Percentiles rank a stretch among this genome's conserved stretches.
phyloP scores from a whole-genome alignment of 169 alveolate genomes.

The Eimeria praecox region DNA sequence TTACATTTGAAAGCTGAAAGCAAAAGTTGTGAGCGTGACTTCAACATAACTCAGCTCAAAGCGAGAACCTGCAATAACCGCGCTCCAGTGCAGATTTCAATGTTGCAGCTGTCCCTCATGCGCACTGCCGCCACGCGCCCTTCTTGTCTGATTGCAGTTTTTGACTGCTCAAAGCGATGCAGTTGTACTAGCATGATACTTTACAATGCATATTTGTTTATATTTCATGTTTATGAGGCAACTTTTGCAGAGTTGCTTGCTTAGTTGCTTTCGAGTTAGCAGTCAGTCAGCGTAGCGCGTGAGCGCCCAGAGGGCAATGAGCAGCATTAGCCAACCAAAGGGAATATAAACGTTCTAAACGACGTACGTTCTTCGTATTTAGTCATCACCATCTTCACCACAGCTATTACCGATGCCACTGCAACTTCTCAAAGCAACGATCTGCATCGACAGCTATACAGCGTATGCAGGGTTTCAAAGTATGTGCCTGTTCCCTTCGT shows the following conservation, averaged over 20 bases:
- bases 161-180: not conserved
- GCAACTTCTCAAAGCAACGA: not conserved
- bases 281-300: not conserved
- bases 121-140: not conserved
- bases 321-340: not conserved
- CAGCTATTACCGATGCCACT: too few relatives aligned
- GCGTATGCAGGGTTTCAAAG: too few relatives aligned
- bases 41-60: not conserved
- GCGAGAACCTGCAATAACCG: not conserved
- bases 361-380: not conserved
- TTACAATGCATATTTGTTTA: not conserved
- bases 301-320: not conserved
- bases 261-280: not conserved
- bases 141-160: not conserved
- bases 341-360: not conserved
- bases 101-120: not conserved
- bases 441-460: not conserved
- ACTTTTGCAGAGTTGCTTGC: not conserved
- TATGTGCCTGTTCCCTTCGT: not conserved
- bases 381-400: not conserved
- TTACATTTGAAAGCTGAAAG: not conserved
- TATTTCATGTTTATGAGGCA: not conserved
- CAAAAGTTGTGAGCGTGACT: not conserved
- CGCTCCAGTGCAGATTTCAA: not conserved
- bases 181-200: not conserved